A percentile compares a stretch with the other conserved stretches of the same genome.
phyloP scores from a whole-genome alignment of 139 green algal genomes.

The Deuterostichococcus epilithicus region DNA sequence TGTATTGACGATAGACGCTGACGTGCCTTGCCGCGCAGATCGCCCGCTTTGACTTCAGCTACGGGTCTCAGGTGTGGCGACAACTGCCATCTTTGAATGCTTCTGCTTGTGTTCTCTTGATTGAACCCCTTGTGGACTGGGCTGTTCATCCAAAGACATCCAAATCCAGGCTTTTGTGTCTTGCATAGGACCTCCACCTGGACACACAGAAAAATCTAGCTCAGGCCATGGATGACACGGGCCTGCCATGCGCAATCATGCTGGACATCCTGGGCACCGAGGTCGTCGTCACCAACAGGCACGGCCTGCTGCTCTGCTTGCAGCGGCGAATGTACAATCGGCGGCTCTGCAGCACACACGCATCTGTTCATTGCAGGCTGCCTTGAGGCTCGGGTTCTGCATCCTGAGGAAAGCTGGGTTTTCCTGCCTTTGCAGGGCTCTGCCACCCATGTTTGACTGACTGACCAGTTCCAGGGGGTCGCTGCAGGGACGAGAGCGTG shows the following conservation, averaged over 20 bases:
- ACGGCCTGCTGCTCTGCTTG: background rate
- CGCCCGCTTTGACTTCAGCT: constrained; percentile 55
- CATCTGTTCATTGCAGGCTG: no score
- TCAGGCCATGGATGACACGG: constrained; percentile 43
- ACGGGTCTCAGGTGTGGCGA: constrained; percentile 28
- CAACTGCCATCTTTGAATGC: background rate
- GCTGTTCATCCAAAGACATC: no score
- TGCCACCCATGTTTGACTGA: no score
- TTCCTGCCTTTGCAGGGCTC: no score
- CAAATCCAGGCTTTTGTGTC: no score
- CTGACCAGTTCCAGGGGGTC: background rate
- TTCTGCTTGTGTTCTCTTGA: no score
- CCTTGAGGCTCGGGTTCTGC: no score
- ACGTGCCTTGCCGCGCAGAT: constrained; percentile 24
- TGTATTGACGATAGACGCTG: background rate
- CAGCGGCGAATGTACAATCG: no score
- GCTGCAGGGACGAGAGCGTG: constrained; percentile 27
- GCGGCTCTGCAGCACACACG: no score
- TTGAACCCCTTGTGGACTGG: no score
- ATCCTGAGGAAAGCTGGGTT: no score
- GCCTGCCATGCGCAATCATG: constrained; percentile 54
- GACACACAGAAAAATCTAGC: constrained; percentile 50
- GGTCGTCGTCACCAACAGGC: constrained; percentile 59
- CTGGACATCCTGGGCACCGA: constrained; percentile 60
- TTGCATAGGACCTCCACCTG: constrained; percentile 49